Conservation (phyloP, 2,329 filamentous ascomycete species). For the Fusarium veterinarium region DNA sequence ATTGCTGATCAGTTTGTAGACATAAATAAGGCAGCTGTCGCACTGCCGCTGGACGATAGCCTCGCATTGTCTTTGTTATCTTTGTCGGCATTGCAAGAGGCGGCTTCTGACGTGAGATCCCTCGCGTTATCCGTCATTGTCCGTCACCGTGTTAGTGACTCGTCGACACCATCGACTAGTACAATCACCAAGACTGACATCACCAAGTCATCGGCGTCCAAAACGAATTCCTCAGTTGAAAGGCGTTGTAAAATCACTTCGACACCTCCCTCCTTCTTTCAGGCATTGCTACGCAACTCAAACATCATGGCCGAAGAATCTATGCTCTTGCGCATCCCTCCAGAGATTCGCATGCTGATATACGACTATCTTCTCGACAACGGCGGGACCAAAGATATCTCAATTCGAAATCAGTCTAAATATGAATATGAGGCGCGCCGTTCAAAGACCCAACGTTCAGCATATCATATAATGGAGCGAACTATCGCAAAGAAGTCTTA, state of each 20-base stretch:
- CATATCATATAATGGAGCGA: slow-evolving; percentile 56
- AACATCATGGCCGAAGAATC: slow-evolving; percentile 37
- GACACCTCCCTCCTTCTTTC: neutral
- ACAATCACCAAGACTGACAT: slow-evolving; percentile 22
- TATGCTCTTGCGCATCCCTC: slow-evolving; percentile 51
- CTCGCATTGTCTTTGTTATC: slow-evolving; percentile 21
- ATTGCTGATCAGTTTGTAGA: slow-evolving; percentile 22
- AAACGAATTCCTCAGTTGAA: neutral
- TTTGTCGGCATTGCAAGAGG: slow-evolving; percentile 1
- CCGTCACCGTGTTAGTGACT: slow-evolving; percentile 20
- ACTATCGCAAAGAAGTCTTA: slow-evolving; percentile 55
- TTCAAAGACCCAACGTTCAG: slow-evolving; percentile 44
- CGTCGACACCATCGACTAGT: slow-evolving; percentile 11
- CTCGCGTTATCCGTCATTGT: slow-evolving; percentile 16
- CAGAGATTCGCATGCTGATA: slow-evolving; percentile 58
- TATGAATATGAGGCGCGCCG: slow-evolving; percentile 37
- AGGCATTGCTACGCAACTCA: neutral
- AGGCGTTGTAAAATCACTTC: neutral
- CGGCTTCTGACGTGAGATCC: slow-evolving; percentile 37
- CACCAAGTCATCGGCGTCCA: slow-evolving; percentile 11
- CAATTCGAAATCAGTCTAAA: slow-evolving; percentile 54
- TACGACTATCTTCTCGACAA: slow-evolving; percentile 58
- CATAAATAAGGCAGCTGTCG: slow-evolving; percentile 36
- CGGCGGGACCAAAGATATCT: slow-evolving; percentile 51
- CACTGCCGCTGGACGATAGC: neutral